Base-by-base conservation (phyloP, 768 basidiomycete species). In the Boletus subparvulus region DNA sequence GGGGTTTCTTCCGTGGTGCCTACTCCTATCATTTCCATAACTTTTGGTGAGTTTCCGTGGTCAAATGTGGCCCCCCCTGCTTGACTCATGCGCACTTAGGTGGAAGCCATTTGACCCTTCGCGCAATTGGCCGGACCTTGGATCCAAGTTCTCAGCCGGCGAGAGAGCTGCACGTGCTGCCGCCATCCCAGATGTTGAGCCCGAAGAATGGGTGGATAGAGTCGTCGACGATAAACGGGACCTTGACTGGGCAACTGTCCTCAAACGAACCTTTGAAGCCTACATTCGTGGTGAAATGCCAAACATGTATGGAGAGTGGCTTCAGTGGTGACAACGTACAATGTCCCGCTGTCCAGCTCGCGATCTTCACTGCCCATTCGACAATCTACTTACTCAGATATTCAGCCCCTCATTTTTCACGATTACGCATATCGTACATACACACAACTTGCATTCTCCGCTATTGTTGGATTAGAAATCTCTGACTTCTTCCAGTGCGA, bases 21-120 rank as follows among this genome's bases (percentile, higher is more conserved):
- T 98, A 86, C 69, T 94, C 91, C 2, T 98, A 98, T 71, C 94
- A 98, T 72, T 98, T 90, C 75, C 95, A 98, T 69, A 95, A 94
- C 69, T 91, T 84, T 74, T 94, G 93, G 93, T 90, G 52, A 52
- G 83, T 45, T 52, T 52, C n/a, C 14, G 9, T 40, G 41, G 47
- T 47, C 4, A 16, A 26, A 37, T 50, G 28, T 50, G 4, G 16
- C 16, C 19, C 7, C n/a, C 5, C 10, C 45, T 37, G 21, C 21
- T 43, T 58, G 42, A 55, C 50, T 11, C 12, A 47, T 40, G 51
- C 24, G 17, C 21, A 56, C 24, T 14, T 61, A 95, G 94, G 94
- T 97, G 96, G 96, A 87, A 89, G 61, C 91, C 95, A 6, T 97
- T 98, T 64, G 96, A 99, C 72, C 82, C 90, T 1, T 74, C 83